These are phyloP conservation scores for Basidiobolus meristosporus DNA, from an alignment of 371 early-diverging fungal species.

Conservation along the genomic window DNA sequence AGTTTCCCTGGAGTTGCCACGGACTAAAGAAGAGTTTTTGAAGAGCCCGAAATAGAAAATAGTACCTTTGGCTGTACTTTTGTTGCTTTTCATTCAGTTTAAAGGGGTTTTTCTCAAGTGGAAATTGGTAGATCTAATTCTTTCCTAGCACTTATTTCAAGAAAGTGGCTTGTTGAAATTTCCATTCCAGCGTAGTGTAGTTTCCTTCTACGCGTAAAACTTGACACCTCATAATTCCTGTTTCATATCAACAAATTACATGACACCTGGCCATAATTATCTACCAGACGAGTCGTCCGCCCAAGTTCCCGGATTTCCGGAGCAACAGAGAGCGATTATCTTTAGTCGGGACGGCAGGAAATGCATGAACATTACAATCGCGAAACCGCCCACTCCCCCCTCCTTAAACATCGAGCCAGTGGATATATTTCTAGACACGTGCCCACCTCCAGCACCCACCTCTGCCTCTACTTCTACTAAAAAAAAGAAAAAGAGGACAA, in stretches of 20 bases:
- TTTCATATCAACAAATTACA: constrained; percentile 3
- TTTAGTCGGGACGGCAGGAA: constrained; percentile 19
- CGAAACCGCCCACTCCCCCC: neutral
- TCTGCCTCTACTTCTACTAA: neutral
- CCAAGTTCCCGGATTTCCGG: constrained; percentile 3
- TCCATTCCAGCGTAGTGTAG: neutral
- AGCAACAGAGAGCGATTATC: constrained; percentile 10
- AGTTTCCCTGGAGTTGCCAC: no score
- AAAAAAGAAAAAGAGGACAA: constrained; percentile 4
- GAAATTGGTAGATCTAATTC: no score
- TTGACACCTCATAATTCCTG: neutral
- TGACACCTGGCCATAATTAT: constrained; percentile 5
- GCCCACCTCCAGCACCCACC: constrained; percentile 2
- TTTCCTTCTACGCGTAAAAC: neutral
- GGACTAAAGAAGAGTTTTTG: no score
- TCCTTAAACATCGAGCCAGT: neutral
- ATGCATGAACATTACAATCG: constrained; percentile 13
- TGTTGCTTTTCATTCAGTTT: no score
- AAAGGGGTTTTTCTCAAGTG: no score
- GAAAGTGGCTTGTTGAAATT: no score
- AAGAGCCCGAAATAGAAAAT: no score
- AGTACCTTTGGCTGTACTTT: no score
- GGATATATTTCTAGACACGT: neutral
- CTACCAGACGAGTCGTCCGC: constrained; percentile 4
- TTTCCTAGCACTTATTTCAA: no score